A percentile compares a stretch with the other conserved stretches of the same genome.
Conservation (phyloP, 192 early-diverging fungal genomes). For the Umbelopsis ramanniana region DNA sequence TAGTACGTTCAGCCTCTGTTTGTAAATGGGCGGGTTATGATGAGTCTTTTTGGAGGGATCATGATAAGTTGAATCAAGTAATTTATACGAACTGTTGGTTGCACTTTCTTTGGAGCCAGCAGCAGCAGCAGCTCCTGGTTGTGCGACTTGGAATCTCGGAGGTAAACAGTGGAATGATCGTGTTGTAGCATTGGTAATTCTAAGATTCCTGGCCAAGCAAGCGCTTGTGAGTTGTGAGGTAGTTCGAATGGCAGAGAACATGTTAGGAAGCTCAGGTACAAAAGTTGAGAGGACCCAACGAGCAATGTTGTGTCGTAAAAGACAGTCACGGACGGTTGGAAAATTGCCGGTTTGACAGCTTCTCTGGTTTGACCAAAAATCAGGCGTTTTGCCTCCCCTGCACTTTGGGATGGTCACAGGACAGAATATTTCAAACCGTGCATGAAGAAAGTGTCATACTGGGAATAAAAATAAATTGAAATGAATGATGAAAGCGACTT, state of each 20-base stretch:
- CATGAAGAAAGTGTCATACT: too few relatives aligned
- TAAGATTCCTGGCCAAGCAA: not conserved
- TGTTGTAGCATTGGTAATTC: not conserved
- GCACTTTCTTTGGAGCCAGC: conserved; percentile 4
- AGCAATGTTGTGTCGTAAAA: not conserved
- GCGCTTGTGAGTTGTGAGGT: not conserved
- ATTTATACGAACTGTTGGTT: not conserved
- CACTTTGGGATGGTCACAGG: too few relatives aligned
- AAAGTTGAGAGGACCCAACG: not conserved
- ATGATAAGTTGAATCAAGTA: not conserved
- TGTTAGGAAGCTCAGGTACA: not conserved
- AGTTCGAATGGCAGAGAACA: conserved; percentile 8
- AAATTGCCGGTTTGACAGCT: too few relatives aligned
- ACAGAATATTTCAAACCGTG: too few relatives aligned
- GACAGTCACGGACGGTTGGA: not conserved
- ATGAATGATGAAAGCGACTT: too few relatives aligned
- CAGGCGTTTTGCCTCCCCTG: too few relatives aligned
- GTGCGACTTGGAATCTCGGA: not conserved
- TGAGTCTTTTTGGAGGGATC: not conserved
- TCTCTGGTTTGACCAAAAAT: too few relatives aligned
- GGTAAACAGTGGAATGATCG: conserved; percentile 6
- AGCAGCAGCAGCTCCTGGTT: not conserved
- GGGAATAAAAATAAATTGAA: too few relatives aligned
- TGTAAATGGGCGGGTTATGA: too few relatives aligned
- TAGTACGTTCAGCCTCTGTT: conserved; percentile 52